A percentile compares a stretch with the other conserved stretches of the same genome.
phyloP scores from a whole-genome alignment of 345 rosid species.

The Isatis tinctoria region DNA sequence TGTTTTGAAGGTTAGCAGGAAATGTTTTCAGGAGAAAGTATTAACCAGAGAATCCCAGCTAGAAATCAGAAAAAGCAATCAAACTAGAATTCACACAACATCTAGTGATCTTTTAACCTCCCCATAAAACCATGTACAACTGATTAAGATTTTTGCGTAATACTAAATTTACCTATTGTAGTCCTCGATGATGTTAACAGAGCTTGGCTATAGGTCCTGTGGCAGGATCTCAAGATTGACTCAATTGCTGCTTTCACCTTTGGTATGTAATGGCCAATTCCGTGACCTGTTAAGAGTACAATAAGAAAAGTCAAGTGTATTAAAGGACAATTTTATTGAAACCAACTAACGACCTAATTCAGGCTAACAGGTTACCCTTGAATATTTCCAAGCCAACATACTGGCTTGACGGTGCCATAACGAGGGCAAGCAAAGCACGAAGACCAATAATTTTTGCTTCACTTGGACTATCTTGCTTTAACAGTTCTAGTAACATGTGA shows the following conservation, averaged over 20 bases:
- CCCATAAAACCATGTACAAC: slow-evolving; percentile 3
- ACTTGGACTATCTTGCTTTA: slow-evolving; percentile 91
- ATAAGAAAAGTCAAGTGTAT: slow-evolving; percentile 11
- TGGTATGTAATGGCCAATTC: slow-evolving; percentile 88
- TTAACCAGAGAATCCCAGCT: slow-evolving; percentile 3
- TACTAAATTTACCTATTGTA: slow-evolving; percentile 56
- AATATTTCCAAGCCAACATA: slow-evolving; percentile 87
- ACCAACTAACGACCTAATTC: slow-evolving; percentile 10
- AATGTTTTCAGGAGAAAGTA: slow-evolving; percentile 10
- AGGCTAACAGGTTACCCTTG: slow-evolving; percentile 51
- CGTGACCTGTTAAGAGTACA: slow-evolving; percentile 57
- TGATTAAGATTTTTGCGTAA: slow-evolving; percentile 2
- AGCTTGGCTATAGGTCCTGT: slow-evolving; percentile 81
- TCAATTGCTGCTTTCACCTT: slow-evolving; percentile 98
- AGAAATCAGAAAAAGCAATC: background rate
- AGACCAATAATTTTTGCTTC: slow-evolving; percentile 98
- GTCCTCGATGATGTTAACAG: slow-evolving; percentile 89
- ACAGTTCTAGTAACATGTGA: slow-evolving; percentile 92
- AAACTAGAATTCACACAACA: background rate
- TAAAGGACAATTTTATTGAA: slow-evolving; percentile 4
- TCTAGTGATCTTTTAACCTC: background rate
- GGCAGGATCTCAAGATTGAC: slow-evolving; percentile 85
- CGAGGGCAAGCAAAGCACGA: slow-evolving; percentile 91
- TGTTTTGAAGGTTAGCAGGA: slow-evolving; percentile 21
- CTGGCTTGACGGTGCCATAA: slow-evolving; percentile 86